These are phyloP conservation scores for Solanum pennellii DNA, from an alignment of 257 asterid genomes.

Conservation along the genomic window DNA sequence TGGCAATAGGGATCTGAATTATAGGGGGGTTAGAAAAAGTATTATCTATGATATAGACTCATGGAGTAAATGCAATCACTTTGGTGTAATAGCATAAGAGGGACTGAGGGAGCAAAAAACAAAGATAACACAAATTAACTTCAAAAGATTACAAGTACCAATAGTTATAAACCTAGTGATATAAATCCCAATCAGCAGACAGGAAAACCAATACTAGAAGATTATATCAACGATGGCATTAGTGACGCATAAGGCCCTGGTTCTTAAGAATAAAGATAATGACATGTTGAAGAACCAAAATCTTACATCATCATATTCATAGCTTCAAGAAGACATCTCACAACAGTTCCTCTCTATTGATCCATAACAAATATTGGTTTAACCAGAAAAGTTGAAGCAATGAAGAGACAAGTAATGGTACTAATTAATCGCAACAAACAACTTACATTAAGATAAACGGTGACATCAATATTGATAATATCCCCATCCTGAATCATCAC, in stretches of 20 bases:
- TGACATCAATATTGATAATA: conserved; percentile 90
- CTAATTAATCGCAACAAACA: neutral
- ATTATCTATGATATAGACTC: neutral
- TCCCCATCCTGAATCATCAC: conserved; percentile 82
- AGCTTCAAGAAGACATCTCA: neutral
- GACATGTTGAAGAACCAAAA: neutral
- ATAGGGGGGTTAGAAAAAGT: neutral
- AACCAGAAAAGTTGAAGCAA: neutral
- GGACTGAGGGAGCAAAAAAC: neutral
- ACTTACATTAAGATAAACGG: conserved; percentile 93
- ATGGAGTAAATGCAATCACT: neutral
- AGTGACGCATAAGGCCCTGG: neutral
- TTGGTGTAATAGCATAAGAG: neutral
- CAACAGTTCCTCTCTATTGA: neutral
- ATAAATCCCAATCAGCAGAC: neutral
- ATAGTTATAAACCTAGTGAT: neutral
- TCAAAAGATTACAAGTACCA: neutral
- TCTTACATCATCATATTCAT: neutral
- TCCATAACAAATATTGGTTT: neutral
- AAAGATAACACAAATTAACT: neutral
- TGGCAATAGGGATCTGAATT: neutral
- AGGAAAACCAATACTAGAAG: neutral
- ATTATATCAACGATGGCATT: neutral
- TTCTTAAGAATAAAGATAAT: neutral
- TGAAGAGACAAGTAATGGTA: neutral